phyloP scores from a whole-genome alignment of 2,329 filamentous ascomycete species.

The Domatiomyces globalis region DNA sequence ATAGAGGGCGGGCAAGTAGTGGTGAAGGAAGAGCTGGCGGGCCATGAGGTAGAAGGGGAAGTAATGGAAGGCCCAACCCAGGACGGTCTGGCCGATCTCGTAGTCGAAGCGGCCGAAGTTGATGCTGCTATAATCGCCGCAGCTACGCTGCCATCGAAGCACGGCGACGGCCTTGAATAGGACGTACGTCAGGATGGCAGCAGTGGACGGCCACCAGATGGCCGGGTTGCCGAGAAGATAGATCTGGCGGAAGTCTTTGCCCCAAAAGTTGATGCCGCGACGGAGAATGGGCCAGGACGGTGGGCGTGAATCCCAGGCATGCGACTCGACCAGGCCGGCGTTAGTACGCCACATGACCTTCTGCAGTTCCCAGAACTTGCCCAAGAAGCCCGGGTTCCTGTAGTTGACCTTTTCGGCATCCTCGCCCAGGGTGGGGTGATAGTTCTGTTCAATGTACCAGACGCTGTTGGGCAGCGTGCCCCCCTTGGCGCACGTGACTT shows the following conservation, averaged over 20 bases:
- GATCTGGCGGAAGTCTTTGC: conserved; percentile 81
- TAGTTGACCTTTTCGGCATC: conserved; percentile 93
- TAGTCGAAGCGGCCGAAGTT: conserved; percentile 97
- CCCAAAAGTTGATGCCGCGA: conserved; percentile 99
- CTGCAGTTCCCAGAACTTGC: conserved; percentile 95
- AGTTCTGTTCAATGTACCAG: conserved; percentile 91
- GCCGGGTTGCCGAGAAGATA: conserved; percentile 92
- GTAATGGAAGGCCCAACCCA: conserved; percentile 96
- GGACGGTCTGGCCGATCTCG: conserved; percentile 75
- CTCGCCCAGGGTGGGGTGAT: conserved; percentile 60
- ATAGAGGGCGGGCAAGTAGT: conserved; percentile 94
- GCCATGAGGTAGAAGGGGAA: conserved; percentile 99
- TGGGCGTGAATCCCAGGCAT: conserved; percentile 94
- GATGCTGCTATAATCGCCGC: conserved; percentile 64
- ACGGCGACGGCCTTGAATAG: conserved; percentile 77
- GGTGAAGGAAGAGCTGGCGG: conserved; percentile 93
- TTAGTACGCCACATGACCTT: conserved; percentile 99
- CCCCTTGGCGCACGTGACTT: conserved; percentile 89
- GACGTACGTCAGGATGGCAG: conserved; percentile 61
- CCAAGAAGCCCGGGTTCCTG: conserved; percentile 81
- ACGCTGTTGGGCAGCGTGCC: conserved; percentile 90
- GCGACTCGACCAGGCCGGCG: conserved; percentile 85
- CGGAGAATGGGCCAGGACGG: conserved; percentile 81
- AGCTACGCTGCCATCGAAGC: conserved; percentile 89
- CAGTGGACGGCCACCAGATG: conserved; percentile 83